Base-by-base conservation (phyloP, 2,329 filamentous ascomycete genomes). In the Microdochium trichocladiopsis region DNA sequence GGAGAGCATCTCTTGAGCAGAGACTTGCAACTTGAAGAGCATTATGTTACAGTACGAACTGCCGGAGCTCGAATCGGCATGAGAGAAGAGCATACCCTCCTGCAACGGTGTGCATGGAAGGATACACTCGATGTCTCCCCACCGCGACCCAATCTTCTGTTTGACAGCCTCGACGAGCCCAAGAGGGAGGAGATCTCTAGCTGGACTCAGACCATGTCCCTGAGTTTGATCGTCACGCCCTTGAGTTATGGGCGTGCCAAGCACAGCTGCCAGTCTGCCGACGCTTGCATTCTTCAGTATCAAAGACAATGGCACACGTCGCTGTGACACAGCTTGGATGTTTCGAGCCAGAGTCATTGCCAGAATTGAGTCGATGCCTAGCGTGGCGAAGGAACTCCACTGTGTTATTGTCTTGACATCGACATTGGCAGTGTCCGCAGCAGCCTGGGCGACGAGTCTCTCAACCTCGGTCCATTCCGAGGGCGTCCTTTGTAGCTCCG, bases 101-200 rank as follows among this genome's bases (percentile, higher is more conserved):
- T 96, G 92, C 0, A 96, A 71, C 1, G 91, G 88, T 1, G 90
- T 95, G 63, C 92, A 96, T 1, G 91, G 91, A 4, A 92, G 69
- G 9, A 95, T 74, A 1, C 71, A 73, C 25, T 78, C 68, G 2
- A 87, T 71, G 0, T 58, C 47, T 4, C 66, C 63, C 0, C 66
- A 65, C 2, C 65, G 55, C 4, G 54, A 16, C 4, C 57, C 47
- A 51, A 79, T 71, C 0, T 58, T 60, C 5, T 63, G 52, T 24
- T 57, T 60, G 6, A 77, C 57, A 28, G 58, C 54, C 12, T 61
- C 56, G 0, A 65, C 36, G 16, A 73, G 63, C 4, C 54, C 53
- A 18, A 60, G 47, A n/a, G 58, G 50, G 50, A 60, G 54, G 57
- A 61, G 52, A 24, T 50, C 47, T 3, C 11, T 55, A n/a, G n/a